Percentiles rank a stretch among this genome's conserved stretches.
phyloP scores from a whole-genome alignment of 345 rosid genomes.

The Eucalyptus coolabah region DNA sequence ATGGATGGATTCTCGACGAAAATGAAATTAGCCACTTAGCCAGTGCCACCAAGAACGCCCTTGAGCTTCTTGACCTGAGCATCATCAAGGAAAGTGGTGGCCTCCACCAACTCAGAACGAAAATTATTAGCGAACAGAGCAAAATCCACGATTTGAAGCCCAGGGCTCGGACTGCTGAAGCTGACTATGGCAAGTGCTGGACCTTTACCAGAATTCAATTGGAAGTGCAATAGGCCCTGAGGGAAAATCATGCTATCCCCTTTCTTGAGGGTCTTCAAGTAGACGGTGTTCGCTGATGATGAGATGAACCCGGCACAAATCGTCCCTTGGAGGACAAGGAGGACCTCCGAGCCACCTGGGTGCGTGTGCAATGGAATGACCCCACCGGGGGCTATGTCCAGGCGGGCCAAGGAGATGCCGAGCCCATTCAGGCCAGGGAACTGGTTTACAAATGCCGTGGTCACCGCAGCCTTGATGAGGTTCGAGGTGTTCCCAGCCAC shows the following conservation, averaged over 20 bases:
- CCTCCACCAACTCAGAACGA: slow-evolving; percentile 1
- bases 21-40: slow-evolving; percentile 4
- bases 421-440: slow-evolving; percentile 69
- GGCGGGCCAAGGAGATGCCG: slow-evolving; percentile 62
- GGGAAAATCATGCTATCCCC: slow-evolving; percentile 77
- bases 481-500: slow-evolving; percentile 49
- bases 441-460: slow-evolving; percentile 52
- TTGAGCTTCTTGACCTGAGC: slow-evolving; percentile 77
- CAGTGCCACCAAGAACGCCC: slow-evolving; percentile 78
- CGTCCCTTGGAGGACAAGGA: slow-evolving; percentile 42
- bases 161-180: slow-evolving; percentile 66
- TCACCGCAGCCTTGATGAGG: slow-evolving; percentile 71
- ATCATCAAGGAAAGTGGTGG: slow-evolving; percentile 47
- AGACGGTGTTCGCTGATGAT: slow-evolving; percentile 42
- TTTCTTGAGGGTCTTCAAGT: slow-evolving; percentile 26
- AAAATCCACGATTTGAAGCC: slow-evolving; percentile 56
- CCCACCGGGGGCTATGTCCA: slow-evolving; percentile 63
- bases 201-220: slow-evolving; percentile 35
- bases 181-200: slow-evolving; percentile 41
- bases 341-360: slow-evolving; percentile 61
- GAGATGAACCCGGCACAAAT: slow-evolving; percentile 78
- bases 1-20: neutral
- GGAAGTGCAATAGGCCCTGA: slow-evolving; percentile 68
- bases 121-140: slow-evolving; percentile 38
- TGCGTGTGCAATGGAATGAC: slow-evolving; percentile 81